phyloP scores from a whole-genome alignment of 2,329 filamentous ascomycete genomes.

The Colletotrichum gigasporum region DNA sequence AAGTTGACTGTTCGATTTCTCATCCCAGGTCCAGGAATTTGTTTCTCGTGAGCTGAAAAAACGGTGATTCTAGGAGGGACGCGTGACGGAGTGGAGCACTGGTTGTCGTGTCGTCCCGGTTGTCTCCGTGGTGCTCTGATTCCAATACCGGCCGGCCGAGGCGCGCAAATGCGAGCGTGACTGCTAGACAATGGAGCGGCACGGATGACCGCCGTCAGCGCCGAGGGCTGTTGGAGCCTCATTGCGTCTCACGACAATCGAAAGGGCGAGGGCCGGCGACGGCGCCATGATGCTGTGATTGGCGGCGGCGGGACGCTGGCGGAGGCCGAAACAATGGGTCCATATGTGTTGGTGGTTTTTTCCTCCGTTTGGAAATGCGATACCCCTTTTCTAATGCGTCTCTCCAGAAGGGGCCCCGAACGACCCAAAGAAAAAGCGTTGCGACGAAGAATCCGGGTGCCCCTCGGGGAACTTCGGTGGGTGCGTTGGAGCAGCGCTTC shows the following conservation, averaged over 20 bases:
- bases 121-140: background rate
- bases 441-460: slow-evolving; percentile 7
- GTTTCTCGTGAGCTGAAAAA: background rate
- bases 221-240: slow-evolving; percentile 13
- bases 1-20: slow-evolving; percentile 8
- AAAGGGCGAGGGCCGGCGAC: background rate
- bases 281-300: background rate
- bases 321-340: slow-evolving; percentile 19
- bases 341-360: background rate
- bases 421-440: slow-evolving; percentile 2
- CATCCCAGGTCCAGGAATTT: background rate
- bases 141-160: background rate
- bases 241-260: slow-evolving; percentile 1
- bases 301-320: background rate
- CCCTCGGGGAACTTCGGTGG: slow-evolving; percentile 22
- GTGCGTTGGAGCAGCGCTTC: background rate
- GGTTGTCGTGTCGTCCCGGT: background rate
- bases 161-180: background rate
- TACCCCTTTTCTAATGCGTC: background rate
- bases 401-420: slow-evolving; percentile 12
- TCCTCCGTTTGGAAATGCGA: background rate
- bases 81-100: slow-evolving; percentile 12
- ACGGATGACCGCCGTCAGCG: background rate
- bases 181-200: background rate
- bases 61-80: background rate